Evolutionary conservation across 2,329 filamentous ascomycete species (phyloP), one percentile per base, ranked within the genome.

Genomic region (Pestalotiopsis sp.): DNA sequence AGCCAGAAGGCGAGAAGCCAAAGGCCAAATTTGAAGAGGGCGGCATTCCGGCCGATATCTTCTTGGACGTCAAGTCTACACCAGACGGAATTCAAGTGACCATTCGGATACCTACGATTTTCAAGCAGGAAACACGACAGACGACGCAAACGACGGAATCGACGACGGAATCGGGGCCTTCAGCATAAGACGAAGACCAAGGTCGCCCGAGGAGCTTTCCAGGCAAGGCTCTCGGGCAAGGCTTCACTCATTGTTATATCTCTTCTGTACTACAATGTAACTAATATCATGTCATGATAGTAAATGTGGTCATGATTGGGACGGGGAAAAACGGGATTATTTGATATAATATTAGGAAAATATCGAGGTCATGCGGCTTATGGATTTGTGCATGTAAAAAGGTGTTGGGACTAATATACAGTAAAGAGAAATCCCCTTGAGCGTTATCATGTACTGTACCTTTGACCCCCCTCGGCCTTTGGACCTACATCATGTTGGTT

Each of bases 21-120:
- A 76, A 73, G 1, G 71, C 72, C 60, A 80, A 78, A 36, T 62
- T 62, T 4, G 75, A 78, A 0, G 73, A 76, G 49, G 75, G 73
- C 4, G 81, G 80, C 70, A 81, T 79, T 70, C 85, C 85, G 3
- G 86, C 86, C 2, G 86, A 89, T 73, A 83, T 89, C 36, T 88
- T 85, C 72, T 74, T 89, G 68, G 86, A 89, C 71, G 85, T 89
- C 69, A 87, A 86, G 76, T 88, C 86, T 41, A 89, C 86, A 4
- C 86, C 82, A 56, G 86, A 88, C 67, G 86, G 86, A 1, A 87
- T 88, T 72, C 86, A 88, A 76, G 75, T 88, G 66, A 87, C 84
- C 31, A 87, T 88, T 72, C 84, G 86, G 73, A 88, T 88, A 69
- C 86, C 86, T 27, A 88, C 86, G 2, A 83, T 87, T 31, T 87